phyloP scores from a whole-genome alignment of 768 basidiomycete genomes.

The Phaffia tasmanica region DNA sequence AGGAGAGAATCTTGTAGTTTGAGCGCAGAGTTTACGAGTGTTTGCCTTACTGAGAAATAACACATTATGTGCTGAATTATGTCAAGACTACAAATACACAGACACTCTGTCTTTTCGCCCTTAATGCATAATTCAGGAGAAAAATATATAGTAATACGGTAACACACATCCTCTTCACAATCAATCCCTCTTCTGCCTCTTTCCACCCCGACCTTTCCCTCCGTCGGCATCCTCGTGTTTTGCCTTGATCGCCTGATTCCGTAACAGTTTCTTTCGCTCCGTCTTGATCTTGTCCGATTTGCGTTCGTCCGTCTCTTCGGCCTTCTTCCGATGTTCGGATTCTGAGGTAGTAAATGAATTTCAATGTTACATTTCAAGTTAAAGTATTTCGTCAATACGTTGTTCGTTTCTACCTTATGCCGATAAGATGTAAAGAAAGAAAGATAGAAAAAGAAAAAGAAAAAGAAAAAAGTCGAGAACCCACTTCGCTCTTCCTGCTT shows the following conservation, averaged over 20 bases:
- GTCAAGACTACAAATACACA: too few relatives aligned
- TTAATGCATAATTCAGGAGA: too few relatives aligned
- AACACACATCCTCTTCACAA: too few relatives aligned
- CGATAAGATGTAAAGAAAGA: background rate
- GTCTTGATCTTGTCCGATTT: constrained; percentile 35
- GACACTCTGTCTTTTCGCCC: too few relatives aligned
- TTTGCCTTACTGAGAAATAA: too few relatives aligned
- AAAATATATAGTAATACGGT: too few relatives aligned
- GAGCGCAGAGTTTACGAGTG: too few relatives aligned
- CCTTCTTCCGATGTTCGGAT: constrained; percentile 54
- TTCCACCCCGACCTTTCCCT: constrained; percentile 29
- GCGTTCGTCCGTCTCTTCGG: constrained; percentile 47
- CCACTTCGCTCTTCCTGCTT: constrained; percentile 51
- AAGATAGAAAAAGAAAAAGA: too few relatives aligned
- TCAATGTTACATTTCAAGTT: background rate
- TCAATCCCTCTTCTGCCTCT: constrained; percentile 30
- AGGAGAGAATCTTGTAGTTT: too few relatives aligned
- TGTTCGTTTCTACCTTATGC: background rate
- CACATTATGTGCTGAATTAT: too few relatives aligned
- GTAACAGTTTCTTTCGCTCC: constrained; percentile 35
- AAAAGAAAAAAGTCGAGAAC: background rate
- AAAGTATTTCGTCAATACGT: constrained; percentile 7
- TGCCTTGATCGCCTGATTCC: constrained; percentile 35
- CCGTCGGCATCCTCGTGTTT: constrained; percentile 30
- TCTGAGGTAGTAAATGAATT: constrained; percentile 27